These are phyloP conservation scores for Durio zibethinus DNA, from an alignment of 345 rosid genomes.

Conservation along the genomic window DNA sequence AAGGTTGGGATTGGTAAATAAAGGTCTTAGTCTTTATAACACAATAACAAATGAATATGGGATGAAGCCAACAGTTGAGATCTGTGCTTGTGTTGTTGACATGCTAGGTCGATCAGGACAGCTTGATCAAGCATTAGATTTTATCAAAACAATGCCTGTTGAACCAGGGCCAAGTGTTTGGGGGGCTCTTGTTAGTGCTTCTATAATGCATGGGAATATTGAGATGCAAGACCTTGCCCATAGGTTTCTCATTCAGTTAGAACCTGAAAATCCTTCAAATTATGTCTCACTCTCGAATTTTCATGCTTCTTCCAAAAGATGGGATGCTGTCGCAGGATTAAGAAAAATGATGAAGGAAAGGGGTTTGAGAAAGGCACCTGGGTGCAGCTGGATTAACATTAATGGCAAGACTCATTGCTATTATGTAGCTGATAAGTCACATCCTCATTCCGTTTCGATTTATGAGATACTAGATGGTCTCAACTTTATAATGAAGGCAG, in stretches of 20 bases:
- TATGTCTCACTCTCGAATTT: constrained; percentile 56
- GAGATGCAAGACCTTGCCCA: constrained; percentile 62
- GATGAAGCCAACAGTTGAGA: constrained; percentile 51
- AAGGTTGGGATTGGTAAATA: constrained; percentile 47
- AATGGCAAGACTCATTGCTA: constrained; percentile 46
- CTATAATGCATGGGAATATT: constrained; percentile 52
- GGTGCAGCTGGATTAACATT: constrained; percentile 69
- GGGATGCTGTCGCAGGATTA: constrained; percentile 61
- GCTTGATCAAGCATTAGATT: constrained; percentile 47
- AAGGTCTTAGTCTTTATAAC: constrained; percentile 48
- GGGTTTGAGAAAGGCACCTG: constrained; percentile 61
- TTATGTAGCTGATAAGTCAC: constrained; percentile 50
- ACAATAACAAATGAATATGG: constrained; percentile 34
- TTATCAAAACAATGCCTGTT: constrained; percentile 50
- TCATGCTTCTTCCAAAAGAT: constrained; percentile 53
- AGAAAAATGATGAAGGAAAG: constrained; percentile 54
- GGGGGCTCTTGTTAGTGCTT: constrained; percentile 69
- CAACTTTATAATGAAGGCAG: constrained; percentile 40
- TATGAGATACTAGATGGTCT: constrained; percentile 51
- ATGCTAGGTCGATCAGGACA: constrained; percentile 59
- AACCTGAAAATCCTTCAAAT: constrained; percentile 66
- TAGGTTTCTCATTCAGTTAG: constrained; percentile 46
- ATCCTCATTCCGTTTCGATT: constrained; percentile 39
- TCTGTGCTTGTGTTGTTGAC: constrained; percentile 66
- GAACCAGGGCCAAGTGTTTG: constrained; percentile 63